Conservation (phyloP, 192 early-diverging fungal species). For the Lobosporangium transversale region DNA sequence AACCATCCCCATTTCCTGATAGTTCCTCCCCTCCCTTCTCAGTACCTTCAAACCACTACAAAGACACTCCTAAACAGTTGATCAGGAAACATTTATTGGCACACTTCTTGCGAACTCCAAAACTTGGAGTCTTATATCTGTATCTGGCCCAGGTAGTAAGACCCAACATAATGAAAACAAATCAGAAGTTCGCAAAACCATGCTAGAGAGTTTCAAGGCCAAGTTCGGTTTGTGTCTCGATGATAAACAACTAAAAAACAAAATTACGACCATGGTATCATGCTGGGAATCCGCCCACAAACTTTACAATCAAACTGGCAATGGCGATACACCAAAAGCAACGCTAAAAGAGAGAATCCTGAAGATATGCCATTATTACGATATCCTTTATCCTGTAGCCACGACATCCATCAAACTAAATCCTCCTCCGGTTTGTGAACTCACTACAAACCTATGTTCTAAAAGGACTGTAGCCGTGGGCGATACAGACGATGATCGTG, state of each 20-base stretch:
- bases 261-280: conserved; percentile 5
- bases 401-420: not conserved
- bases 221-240: not conserved
- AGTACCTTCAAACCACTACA: too few relatives aligned
- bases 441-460: not conserved
- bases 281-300: not conserved
- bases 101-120: conserved; percentile 4
- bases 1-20: too few relatives aligned
- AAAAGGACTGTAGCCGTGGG: conserved; percentile 1
- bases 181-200: not conserved
- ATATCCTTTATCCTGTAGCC: not conserved
- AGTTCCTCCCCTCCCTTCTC: too few relatives aligned
- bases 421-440: not conserved
- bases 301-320: not conserved
- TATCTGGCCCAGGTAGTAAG: conserved; percentile 7
- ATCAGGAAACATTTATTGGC: conserved; percentile 3
- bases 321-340: not conserved
- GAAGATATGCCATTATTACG: conserved; percentile 4
- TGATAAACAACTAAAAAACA: conserved; percentile 11
- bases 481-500: too few relatives aligned
- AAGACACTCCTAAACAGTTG: not conserved
- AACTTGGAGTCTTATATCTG: conserved; percentile 4
- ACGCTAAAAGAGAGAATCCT: not conserved
- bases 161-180: not conserved
- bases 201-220: not conserved